A percentile compares a stretch with the other conserved stretches of the same genome.
Conservation (phyloP, 2,329 filamentous ascomycete genomes). For the Zasmidium cellare region DNA sequence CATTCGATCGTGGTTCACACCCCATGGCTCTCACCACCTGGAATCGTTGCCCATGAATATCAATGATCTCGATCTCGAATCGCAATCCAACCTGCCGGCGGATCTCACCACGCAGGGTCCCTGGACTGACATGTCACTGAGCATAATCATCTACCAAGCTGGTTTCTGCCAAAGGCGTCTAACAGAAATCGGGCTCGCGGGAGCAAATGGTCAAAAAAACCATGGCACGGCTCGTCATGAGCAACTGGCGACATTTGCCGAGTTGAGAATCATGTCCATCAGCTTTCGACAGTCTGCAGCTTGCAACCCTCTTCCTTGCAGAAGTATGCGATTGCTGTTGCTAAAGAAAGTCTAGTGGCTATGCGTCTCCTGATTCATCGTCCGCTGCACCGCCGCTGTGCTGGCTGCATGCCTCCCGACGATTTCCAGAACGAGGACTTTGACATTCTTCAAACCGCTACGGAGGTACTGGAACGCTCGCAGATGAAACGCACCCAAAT, state of each 20-base stretch:
- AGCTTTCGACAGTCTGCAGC: not conserved
- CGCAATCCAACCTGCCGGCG: not conserved
- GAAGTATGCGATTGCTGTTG: slow-evolving; percentile 3
- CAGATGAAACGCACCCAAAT: slow-evolving; percentile 3
- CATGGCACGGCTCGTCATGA: not conserved
- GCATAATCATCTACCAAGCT: not conserved
- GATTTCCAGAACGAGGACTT: not conserved
- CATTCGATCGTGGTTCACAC: slow-evolving; percentile 12
- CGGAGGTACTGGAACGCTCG: slow-evolving; percentile 13
- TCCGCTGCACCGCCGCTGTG: slow-evolving; percentile 6
- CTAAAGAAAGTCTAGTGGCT: slow-evolving; percentile 7
- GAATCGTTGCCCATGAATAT: not conserved
- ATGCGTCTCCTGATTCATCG: slow-evolving; percentile 10
- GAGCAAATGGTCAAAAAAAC: not conserved
- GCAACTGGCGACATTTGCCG: slow-evolving; percentile 1
- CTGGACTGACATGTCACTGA: slow-evolving; percentile 12
- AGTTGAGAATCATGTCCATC: slow-evolving; percentile 7
- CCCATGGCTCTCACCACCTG: slow-evolving; percentile 2
- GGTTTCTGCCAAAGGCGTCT: slow-evolving; percentile 10
- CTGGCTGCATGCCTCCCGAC: not conserved
- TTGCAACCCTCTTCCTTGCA: not conserved
- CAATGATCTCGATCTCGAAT: slow-evolving; percentile 3
- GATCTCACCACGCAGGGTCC: not conserved
- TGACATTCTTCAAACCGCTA: slow-evolving; percentile 8
- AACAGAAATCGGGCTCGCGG: slow-evolving; percentile 3